These are phyloP conservation scores for Cryoendolithus antarcticus DNA, from an alignment of 2,329 filamentous ascomycete species.

Conservation along the genomic window DNA sequence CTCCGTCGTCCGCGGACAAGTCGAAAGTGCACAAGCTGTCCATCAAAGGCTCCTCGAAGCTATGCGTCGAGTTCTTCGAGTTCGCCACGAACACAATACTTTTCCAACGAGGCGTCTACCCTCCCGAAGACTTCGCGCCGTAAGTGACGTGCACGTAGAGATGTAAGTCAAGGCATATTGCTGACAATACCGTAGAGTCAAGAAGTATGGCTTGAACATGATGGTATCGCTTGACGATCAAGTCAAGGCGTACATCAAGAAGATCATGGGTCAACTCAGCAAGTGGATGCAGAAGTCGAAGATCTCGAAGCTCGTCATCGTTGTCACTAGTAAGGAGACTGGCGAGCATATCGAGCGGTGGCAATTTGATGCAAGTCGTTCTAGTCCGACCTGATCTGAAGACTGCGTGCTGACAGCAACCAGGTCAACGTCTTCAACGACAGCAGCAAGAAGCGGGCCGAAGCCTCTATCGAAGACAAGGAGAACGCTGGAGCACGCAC, in stretches of 20 bases:
- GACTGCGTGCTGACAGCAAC: neutral
- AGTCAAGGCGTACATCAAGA: slow-evolving; percentile 98
- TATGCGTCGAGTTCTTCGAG: slow-evolving; percentile 96
- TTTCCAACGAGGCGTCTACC: slow-evolving; percentile 77
- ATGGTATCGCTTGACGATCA: slow-evolving; percentile 94
- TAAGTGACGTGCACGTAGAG: slow-evolving; percentile 32
- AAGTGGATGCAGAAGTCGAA: slow-evolving; percentile 97
- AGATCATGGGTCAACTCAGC: slow-evolving; percentile 96
- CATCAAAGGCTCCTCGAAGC: slow-evolving; percentile 72
- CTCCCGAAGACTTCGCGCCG: slow-evolving; percentile 92
- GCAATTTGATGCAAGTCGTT: slow-evolving; percentile 75
- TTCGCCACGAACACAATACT: slow-evolving; percentile 97
- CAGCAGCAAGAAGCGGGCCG: slow-evolving; percentile 31
- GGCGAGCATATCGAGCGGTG: slow-evolving; percentile 92
- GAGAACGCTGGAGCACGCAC: slow-evolving; percentile 47
- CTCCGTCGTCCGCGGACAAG: slow-evolving; percentile 37
- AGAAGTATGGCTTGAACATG: slow-evolving; percentile 99
- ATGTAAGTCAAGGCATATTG: slow-evolving; percentile 7
- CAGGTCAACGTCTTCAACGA: slow-evolving; percentile 21
- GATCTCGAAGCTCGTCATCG: slow-evolving; percentile 92
- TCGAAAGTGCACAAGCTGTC: slow-evolving; percentile 92
- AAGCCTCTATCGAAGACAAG: slow-evolving; percentile 40
- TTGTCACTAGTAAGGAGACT: slow-evolving; percentile 93
- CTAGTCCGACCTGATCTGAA: neutral
- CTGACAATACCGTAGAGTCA: slow-evolving; percentile 46